Evolutionary conservation across 805 yeast genomes (phyloP).

Genomic region (Candida suzukii): DNA sequence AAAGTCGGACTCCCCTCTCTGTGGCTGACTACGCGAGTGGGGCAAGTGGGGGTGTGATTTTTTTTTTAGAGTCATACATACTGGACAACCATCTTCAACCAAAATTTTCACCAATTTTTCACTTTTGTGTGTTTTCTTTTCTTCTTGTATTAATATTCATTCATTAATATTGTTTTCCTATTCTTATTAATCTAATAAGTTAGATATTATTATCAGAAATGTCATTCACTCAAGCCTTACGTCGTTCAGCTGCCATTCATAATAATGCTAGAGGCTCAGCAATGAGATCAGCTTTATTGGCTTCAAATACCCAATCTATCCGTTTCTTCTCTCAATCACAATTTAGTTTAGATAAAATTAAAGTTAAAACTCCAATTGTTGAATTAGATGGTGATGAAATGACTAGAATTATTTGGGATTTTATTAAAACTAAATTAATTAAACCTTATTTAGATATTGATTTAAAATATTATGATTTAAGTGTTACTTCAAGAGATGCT

Average conservation of each 20-base stretch:
- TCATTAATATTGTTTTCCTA: too few relatives aligned
- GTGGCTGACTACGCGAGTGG: too few relatives aligned
- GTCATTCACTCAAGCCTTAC: neutral
- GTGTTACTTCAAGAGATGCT: conserved; percentile 59
- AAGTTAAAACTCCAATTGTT: conserved; percentile 67
- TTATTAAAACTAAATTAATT: conserved; percentile 62
- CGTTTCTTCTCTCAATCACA: conserved; percentile 21
- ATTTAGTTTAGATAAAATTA: conserved; percentile 42
- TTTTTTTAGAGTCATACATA: too few relatives aligned
- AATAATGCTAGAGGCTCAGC: neutral
- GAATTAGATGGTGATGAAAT: conserved; percentile 83
- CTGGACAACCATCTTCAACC: too few relatives aligned
- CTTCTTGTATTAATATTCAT: too few relatives aligned
- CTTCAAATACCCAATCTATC: neutral
- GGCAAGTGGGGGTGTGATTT: too few relatives aligned
- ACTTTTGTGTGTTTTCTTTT: too few relatives aligned
- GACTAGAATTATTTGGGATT: conserved; percentile 80
- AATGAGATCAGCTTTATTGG: neutral
- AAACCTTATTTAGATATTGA: conserved; percentile 67
- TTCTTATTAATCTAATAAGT: too few relatives aligned
- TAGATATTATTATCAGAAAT: too few relatives aligned
- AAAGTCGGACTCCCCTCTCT: too few relatives aligned
- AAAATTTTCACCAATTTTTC: too few relatives aligned
- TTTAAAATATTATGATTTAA: conserved; percentile 69
- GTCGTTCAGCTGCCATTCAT: neutral